Evolutionary conservation across 108 stramenopile species (phyloP).

Genomic region (Pseudonitzschia multistriata): DNA sequence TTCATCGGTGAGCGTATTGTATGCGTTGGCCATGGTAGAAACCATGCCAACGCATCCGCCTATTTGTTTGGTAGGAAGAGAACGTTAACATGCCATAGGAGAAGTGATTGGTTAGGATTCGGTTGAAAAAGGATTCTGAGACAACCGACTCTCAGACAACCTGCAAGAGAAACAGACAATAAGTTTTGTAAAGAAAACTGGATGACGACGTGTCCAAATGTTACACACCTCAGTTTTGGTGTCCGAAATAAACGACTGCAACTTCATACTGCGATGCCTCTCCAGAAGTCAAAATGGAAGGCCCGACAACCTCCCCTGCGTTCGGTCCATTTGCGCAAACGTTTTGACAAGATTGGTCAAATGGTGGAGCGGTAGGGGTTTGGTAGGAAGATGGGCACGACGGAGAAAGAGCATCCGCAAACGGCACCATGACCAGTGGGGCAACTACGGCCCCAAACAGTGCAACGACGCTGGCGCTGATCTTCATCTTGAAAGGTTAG

Average conservation of each 20-base stretch:
- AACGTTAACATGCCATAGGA: not conserved
- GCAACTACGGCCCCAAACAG: not conserved
- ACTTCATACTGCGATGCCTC: conserved; percentile 2
- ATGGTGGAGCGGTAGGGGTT: not conserved
- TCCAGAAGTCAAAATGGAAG: not conserved
- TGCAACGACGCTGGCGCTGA: not conserved
- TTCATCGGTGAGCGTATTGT: conserved; percentile 7
- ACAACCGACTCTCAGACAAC: too few relatives aligned
- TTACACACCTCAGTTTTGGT: conserved; percentile 13
- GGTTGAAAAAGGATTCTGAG: not conserved
- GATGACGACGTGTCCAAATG: too few relatives aligned
- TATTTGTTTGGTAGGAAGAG: not conserved
- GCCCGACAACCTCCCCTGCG: conserved; percentile 4
- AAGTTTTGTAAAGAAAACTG: too few relatives aligned
- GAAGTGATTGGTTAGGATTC: not conserved
- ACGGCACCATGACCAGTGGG: not conserved
- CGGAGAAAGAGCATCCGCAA: not conserved
- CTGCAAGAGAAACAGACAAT: too few relatives aligned
- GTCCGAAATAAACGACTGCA: conserved; percentile 16
- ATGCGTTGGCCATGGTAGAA: conserved; percentile 7
- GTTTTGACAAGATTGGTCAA: conserved; percentile 6
- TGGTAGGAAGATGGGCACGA: not conserved
- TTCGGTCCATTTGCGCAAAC: not conserved
- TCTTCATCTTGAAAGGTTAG: too few relatives aligned
- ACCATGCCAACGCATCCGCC: conserved; percentile 16